phyloP scores from a whole-genome alignment of 1,139 yeast genomes.

The Casaregolazyma lundiana region DNA sequence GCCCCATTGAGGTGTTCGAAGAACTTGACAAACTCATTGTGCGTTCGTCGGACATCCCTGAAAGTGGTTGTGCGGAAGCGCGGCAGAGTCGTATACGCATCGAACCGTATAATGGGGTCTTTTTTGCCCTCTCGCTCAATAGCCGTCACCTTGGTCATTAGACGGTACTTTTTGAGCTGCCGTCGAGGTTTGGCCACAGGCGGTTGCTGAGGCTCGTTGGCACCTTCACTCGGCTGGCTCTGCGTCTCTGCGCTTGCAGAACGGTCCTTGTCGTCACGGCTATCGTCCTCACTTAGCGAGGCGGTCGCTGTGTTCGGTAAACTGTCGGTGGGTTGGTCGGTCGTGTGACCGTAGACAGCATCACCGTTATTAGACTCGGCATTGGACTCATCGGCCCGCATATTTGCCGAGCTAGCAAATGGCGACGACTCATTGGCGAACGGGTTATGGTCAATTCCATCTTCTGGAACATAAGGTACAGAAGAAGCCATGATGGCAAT shows the following conservation, averaged over 20 bases:
- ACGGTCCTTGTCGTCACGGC: background rate
- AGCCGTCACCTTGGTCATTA: conserved; percentile 41
- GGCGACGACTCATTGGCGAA: conserved; percentile 24
- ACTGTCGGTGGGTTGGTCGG: background rate
- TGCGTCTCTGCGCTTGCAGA: conserved; percentile 6
- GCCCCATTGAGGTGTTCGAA: conserved; percentile 75
- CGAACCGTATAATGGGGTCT: conserved; percentile 47
- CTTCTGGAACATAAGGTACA: conserved; percentile 29
- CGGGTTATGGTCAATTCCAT: conserved; percentile 25
- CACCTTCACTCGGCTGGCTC: background rate
- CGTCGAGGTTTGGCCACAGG: conserved; percentile 12
- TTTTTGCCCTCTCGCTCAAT: conserved; percentile 47
- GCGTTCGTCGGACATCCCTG: conserved; percentile 76
- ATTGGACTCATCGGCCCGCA: background rate
- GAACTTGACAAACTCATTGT: conserved; percentile 68
- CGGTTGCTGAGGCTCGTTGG: background rate
- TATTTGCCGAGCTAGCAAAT: conserved; percentile 2
- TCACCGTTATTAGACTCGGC: conserved; percentile 6
- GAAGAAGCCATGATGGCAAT: conserved; percentile 25
- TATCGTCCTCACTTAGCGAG: conserved; percentile 2
- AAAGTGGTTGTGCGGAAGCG: conserved; percentile 68
- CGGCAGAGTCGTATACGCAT: conserved; percentile 49
- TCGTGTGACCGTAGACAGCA: conserved; percentile 5
- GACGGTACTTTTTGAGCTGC: conserved; percentile 29
- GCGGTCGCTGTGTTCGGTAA: background rate